These are phyloP conservation scores for Metschnikowia aberdeeniae DNA, from an alignment of 805 yeast species.

Conservation along the genomic window DNA sequence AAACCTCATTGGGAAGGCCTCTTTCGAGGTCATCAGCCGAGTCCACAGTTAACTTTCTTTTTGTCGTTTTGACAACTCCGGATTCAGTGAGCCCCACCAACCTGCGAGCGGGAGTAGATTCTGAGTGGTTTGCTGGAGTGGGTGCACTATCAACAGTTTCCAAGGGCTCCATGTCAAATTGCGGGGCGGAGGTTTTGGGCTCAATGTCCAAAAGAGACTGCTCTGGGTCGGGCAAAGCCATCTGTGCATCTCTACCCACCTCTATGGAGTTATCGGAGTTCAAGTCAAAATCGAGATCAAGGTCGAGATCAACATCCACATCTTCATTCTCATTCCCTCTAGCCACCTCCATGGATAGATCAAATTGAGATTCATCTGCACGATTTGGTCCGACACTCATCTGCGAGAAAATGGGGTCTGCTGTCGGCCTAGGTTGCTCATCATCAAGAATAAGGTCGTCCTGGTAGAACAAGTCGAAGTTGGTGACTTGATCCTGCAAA, in stretches of 20 bases:
- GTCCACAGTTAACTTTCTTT: constrained; percentile 47
- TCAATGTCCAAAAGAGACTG: constrained; percentile 15
- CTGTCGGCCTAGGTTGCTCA: constrained; percentile 9
- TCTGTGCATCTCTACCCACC: constrained; percentile 44
- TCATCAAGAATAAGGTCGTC: constrained; percentile 48
- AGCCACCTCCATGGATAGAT: constrained; percentile 65
- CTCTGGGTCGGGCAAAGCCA: constrained; percentile 16
- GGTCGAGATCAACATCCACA: constrained; percentile 18
- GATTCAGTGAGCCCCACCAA: constrained; percentile 33
- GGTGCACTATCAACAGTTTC: constrained; percentile 29
- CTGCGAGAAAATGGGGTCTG: constrained; percentile 5
- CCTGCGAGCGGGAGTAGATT: constrained; percentile 22
- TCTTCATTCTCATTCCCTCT: constrained; percentile 40
- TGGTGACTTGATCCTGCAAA: constrained; percentile 75
- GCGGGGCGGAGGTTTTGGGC: constrained; percentile 1
- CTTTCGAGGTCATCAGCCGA: constrained; percentile 40
- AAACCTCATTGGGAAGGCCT: constrained; percentile 35
- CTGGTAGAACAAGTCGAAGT: constrained; percentile 65
- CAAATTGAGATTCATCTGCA: constrained; percentile 31
- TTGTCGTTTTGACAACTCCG: constrained; percentile 45
- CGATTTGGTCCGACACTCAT: constrained; percentile 10
- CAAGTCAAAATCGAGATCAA: constrained; percentile 47
- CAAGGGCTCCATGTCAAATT: constrained; percentile 28
- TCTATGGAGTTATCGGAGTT: constrained; percentile 54
- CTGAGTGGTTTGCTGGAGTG: constrained; percentile 2